Percentiles rank a stretch among this genome's conserved stretches.
Evolutionary conservation across 495 filamentous ascomycete species (phyloP).

Genomic region (Aspergillus ellipticus): DNA sequence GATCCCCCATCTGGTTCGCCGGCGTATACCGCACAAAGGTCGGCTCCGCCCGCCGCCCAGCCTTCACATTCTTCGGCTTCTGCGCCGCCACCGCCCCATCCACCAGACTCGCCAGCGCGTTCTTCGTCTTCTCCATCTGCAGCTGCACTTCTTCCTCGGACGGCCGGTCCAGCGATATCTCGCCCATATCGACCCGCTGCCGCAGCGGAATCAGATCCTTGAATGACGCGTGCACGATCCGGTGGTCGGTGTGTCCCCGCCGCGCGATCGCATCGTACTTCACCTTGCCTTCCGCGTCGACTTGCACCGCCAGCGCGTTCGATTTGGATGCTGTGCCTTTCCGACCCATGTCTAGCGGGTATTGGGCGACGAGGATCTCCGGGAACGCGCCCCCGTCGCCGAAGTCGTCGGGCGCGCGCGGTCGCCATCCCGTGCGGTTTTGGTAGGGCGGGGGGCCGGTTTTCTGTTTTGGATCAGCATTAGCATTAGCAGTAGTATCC

Average conservation of each 20-base stretch:
- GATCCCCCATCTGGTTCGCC: constrained; percentile 95
- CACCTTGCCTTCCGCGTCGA: constrained; percentile 85
- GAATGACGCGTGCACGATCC: constrained; percentile 91
- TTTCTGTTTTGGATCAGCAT: too few species aligned
- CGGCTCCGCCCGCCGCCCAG: constrained; percentile 70
- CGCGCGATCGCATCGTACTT: constrained; percentile 96
- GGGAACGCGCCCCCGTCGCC: constrained; percentile 96
- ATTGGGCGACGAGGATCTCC: constrained; percentile 90
- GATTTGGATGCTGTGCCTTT: constrained; percentile 65
- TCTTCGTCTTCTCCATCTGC: constrained; percentile 83
- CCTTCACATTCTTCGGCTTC: constrained; percentile 91
- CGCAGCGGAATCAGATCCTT: constrained; percentile 94
- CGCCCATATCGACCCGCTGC: constrained; percentile 89
- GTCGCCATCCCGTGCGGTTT: constrained; percentile 82
- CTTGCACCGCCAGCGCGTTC: constrained; percentile 87
- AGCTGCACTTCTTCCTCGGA: constrained; percentile 77
- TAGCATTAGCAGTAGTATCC: too few species aligned
- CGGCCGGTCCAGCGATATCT: constrained; percentile 84
- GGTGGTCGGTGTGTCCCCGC: constrained; percentile 76
- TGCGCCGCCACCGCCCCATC: constrained; percentile 83
- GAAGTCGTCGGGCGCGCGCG: constrained; percentile 81
- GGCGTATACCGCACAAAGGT: constrained; percentile 96
- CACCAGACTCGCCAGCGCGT: constrained; percentile 76
- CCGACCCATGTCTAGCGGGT: constrained; percentile 90
- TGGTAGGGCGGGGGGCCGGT: constrained; percentile 83